Base-by-base conservation (phyloP, 2,329 filamentous ascomycete species). In the Chalara sp. region DNA sequence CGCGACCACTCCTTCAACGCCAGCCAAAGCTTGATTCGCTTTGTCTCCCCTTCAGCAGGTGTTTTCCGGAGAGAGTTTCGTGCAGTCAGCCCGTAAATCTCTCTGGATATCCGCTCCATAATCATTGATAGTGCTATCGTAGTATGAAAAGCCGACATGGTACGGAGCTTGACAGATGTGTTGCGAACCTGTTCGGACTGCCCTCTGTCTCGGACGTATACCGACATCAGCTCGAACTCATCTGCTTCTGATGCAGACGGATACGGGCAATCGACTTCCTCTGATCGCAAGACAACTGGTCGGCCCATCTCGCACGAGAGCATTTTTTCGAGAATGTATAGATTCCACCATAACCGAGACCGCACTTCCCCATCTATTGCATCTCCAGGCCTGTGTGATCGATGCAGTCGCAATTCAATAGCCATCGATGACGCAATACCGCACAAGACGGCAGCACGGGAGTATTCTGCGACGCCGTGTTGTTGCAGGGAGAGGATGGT, bases 271-370 rank as follows among this genome's bases (percentile, higher is more conserved):
- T 65, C 62, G 10, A 57, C 50, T 41, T 65, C 62, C 44, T 65
- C 62, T 0, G 50, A 46, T 39, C 62, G 46, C 6, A 65, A 41
- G 7, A 63, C 32, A 13, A 64, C 49, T 7, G 62, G 62, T 30
- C 60, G 54, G 7, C 63, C 62, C 55, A 61, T 61, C 39, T 64
- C 63, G 3, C 48, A 49, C 4, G 62, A 59, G 31, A 64, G 52
- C 60, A 65, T 62, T 48, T 64, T 65, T n/a, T 65, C 63, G 1
- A 63, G 53, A 11, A 64, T 56, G 42, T 61, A 65, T 3, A 65
- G 13, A 47, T 63, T 65, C 63, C 63, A 65, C 63, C 63, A 64
- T 5, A 65, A 55, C 11, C 63, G 53, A 31, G 61, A 61, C 28
- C 56, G 54, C 10, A 64, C 52, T 43, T 64, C 61, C 6, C 52